A percentile compares a stretch with the other conserved stretches of the same genome.
Evolutionary conservation across 2,329 filamentous ascomycete genomes (phyloP).

Genomic region (Aspergillus bombycis): DNA sequence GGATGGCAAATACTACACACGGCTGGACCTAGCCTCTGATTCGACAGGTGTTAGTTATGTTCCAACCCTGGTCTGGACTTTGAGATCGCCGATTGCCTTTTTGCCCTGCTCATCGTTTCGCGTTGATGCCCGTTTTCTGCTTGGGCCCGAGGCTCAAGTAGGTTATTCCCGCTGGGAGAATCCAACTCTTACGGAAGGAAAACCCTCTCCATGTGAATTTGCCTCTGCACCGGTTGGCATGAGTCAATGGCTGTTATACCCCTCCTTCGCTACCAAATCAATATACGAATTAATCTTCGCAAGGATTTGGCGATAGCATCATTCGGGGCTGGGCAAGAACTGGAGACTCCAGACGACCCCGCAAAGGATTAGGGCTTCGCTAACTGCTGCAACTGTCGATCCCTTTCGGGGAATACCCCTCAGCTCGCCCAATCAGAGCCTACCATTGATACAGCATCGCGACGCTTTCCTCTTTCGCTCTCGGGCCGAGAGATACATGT

Average conservation of each 20-base stretch:
- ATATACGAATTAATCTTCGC: background rate
- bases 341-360: constrained; percentile 9
- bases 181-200: background rate
- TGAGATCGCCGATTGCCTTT: constrained; percentile 1
- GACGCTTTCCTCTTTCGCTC: constrained; percentile 3
- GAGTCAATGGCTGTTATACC: background rate
- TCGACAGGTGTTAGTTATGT: constrained; percentile 7
- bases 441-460: constrained; percentile 3
- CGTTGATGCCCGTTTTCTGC: background rate
- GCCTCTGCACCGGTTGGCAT: background rate
- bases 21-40: background rate
- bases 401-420: constrained; percentile 2
- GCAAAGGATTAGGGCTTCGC: constrained; percentile 9
- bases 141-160: background rate
- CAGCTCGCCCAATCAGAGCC: background rate
- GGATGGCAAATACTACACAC: background rate
- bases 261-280: background rate
- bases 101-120: background rate
- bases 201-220: background rate
- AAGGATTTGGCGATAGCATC: background rate
- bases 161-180: background rate
- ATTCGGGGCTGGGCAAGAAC: background rate
- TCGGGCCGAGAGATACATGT: constrained; percentile 21
- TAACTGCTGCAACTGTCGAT: constrained; percentile 10
- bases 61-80: constrained; percentile 1